Evolutionary conservation across 192 early-diverging fungal genomes (phyloP), one percentile per base, ranked within the genome.

Genomic region (Obelidium mucronatum): DNA sequence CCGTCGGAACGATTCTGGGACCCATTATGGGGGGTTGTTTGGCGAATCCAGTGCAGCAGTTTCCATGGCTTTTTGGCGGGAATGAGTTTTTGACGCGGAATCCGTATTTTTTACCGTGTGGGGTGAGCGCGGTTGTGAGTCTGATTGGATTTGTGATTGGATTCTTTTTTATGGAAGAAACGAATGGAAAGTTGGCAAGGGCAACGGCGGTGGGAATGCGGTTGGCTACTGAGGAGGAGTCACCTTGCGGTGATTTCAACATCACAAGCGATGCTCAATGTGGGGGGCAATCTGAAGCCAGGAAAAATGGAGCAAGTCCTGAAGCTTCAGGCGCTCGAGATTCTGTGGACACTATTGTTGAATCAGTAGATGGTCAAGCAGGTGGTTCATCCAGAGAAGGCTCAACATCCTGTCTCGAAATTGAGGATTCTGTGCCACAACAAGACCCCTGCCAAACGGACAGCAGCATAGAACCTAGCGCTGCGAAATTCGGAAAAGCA

Each of bases 41-140:
- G 1, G 79, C 91, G 0, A 82, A 94, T 28, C 96, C 96, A 17
- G 91, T 83, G 0, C 78, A 89, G 33, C 84, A 82, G 36, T 93
- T 89, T 58, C 93, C 94, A 2, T 24, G 17, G n/a, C 30, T 74
- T 24, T 83, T 86, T 78, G 74, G 72, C 31, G 72, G 89, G 0
- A 19, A 30, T 30, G 39, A 36, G 28, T 87, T 96, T 59, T 87
- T 96, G 33, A 80, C 75, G 33, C 36, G 73, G 1, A 93, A 90
- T 65, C 95, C 95, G 0, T 98, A 96, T 67, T 86, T 94, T 59
- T 87, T 98, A 2, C 96, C 96, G 4, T 96, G 96, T 65, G 68
- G 92, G 34, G 79, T 93, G 11, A 90, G 90, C 19, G 84, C 91
- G 2, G 53, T 83, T 22, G 80, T 93, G 4, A 88, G 90, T 33